Percentiles rank a stretch among this genome's conserved stretches.
phyloP scores from a whole-genome alignment of 225 moss, liverwort and hornwort genomes.

The Thuidium tamariscinum region DNA sequence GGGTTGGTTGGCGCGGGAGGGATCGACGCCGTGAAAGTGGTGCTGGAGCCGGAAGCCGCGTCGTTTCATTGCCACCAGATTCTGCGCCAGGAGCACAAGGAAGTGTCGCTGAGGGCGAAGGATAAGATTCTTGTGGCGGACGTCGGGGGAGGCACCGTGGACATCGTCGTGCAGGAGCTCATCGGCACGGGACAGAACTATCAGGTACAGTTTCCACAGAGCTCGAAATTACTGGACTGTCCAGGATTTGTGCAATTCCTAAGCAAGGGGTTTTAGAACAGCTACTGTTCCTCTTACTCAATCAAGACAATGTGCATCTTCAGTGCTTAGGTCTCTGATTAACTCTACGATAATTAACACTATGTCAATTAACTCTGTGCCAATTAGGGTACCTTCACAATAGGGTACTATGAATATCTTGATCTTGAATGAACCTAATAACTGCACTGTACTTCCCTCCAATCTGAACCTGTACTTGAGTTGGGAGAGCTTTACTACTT shows the following conservation, averaged over 20 bases:
- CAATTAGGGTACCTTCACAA: not conserved
- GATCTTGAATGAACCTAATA: not conserved
- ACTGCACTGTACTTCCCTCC: not conserved
- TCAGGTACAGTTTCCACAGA: not conserved
- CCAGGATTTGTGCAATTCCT: not conserved
- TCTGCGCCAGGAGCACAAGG: not conserved
- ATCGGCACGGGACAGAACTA: not conserved
- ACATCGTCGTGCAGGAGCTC: constrained; percentile 51
- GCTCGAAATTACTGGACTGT: not conserved
- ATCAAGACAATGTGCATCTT: not conserved
- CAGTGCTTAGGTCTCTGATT: not conserved
- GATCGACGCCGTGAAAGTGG: constrained; percentile 14
- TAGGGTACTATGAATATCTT: not conserved
- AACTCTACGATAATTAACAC: not conserved
- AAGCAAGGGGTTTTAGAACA: not conserved
- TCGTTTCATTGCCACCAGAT: constrained; percentile 54
- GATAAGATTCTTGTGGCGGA: constrained; percentile 53
- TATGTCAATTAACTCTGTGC: no score
- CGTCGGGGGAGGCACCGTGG: constrained; percentile 51
- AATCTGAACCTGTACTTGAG: not conserved
- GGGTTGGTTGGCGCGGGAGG: constrained; percentile 36
- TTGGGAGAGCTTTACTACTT: not conserved
- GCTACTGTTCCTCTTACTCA: not conserved
- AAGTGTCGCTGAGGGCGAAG: not conserved
- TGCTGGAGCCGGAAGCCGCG: constrained; percentile 62